A percentile compares a stretch with the other conserved stretches of the same genome.
phyloP scores from a whole-genome alignment of 345 rosid genomes.

The Schrenkiella parvula region DNA sequence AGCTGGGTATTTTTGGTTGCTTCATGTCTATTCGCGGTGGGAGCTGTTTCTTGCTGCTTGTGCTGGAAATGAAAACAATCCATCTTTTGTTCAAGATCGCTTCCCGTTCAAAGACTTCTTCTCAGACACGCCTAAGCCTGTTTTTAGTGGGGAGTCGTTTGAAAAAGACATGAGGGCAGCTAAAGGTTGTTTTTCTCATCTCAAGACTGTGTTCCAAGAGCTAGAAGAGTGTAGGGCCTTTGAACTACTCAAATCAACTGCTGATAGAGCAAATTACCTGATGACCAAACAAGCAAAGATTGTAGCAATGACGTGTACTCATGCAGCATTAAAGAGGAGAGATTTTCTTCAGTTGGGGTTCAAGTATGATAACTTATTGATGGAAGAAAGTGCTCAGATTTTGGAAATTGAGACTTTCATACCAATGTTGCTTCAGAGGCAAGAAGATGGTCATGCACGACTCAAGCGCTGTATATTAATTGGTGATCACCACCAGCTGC shows the following conservation, averaged over 20 bases:
- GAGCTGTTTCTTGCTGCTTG: conserved; percentile 92
- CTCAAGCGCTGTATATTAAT: conserved; percentile 96
- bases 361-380: conserved; percentile 92
- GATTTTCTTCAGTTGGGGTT: conserved; percentile 97
- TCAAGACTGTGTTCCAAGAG: conserved; percentile 88
- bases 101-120: conserved; percentile 94
- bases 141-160: conserved; percentile 82
- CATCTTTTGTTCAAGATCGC: conserved; percentile 68
- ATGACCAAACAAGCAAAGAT: conserved; percentile 99
- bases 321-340: conserved; percentile 96
- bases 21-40: conserved; percentile 96
- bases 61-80: conserved; percentile 72
- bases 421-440: conserved; percentile 98
- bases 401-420: conserved; percentile 98
- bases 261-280: conserved; percentile 96
- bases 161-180: conserved; percentile 96
- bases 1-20: conserved; percentile 98
- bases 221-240: conserved; percentile 99
- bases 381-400: conserved; percentile 99
- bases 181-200: conserved; percentile 90
- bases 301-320: conserved; percentile 99
- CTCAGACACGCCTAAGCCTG: conserved; percentile 70
- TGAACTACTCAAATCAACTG: conserved; percentile 98
- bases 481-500: conserved; percentile 99
- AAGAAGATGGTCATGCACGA: conserved; percentile 97